Base-by-base conservation (phyloP, 257 asterid genomes). In the Petunia secreta region DNA sequence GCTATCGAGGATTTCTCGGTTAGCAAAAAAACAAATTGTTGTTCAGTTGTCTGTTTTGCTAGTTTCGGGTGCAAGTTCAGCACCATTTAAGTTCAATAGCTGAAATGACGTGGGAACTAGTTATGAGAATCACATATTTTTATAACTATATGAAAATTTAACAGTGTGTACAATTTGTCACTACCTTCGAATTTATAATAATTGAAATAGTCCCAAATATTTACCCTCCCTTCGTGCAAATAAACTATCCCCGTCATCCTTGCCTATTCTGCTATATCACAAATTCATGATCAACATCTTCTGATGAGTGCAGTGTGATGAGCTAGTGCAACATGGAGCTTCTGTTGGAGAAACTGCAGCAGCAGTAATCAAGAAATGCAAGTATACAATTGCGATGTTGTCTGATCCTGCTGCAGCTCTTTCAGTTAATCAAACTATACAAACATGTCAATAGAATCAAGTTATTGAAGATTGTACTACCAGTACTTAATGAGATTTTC, bases 401-500 rank as follows among this genome's bases (percentile, higher is more conserved):
- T 93, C 99, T 48, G 99, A 95, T 81, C 99, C 99, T 59, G 89
- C 95, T 79, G 99, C 98, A 66, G 98, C 99, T 80, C 88, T 95
- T 76, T 92, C 99, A 81, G 99, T 95, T 82, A 80, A 95, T 91
- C 84, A 44, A 63, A 40, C 59, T 64, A 25, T 11, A 69, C 41
- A 25, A 13, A 46, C 77, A 46, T 16, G 77, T 69, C 16, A 46
- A 46, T 69, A 4, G 16, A 46, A 69, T 69, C 38, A 13, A 36
- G n/a, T 1, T n/a, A 13, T 11, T 75, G 54, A 46, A 8, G 43
- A 53, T 79, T 66, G 52, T 52, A 65, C 43, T 50, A 38, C 25
- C 6, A 62, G 38, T 68, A 68, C 53, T 16, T 62, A 48, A 66
- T 73, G 44, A 75, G 64, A 58, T 34, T 43, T 77, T 55, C 75